Evolutionary conservation across 768 basidiomycete species (phyloP).

Genomic region (Xerocomellus dryophilus): DNA sequence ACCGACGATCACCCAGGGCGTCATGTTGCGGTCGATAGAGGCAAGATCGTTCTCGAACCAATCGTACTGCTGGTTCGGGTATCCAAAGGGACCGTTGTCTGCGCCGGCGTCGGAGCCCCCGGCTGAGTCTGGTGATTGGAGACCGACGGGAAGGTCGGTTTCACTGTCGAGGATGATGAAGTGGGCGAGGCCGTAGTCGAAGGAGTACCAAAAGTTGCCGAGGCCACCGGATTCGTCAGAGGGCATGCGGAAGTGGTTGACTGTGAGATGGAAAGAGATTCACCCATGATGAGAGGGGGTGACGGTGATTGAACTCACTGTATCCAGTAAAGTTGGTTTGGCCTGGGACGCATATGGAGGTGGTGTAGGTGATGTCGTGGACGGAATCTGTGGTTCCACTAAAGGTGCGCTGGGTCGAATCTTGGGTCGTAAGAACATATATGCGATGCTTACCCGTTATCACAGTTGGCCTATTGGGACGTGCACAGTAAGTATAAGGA

Average conservation of each 20-base stretch:
- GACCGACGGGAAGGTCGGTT: slow-evolving; percentile 25
- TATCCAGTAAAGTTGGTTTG: slow-evolving; percentile 30
- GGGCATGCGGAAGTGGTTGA: slow-evolving; percentile 30
- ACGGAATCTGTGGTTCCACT: slow-evolving; percentile 25
- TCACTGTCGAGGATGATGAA: slow-evolving; percentile 25
- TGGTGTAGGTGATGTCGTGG: slow-evolving; percentile 26
- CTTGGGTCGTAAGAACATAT: background rate
- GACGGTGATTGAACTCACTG: slow-evolving; percentile 12
- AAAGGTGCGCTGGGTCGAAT: background rate
- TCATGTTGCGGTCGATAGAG: slow-evolving; percentile 21
- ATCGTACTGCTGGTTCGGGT: slow-evolving; percentile 26
- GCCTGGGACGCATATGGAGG: slow-evolving; percentile 26
- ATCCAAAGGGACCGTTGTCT: slow-evolving; percentile 27
- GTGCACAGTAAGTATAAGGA: background rate
- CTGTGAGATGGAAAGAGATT: slow-evolving; percentile 4
- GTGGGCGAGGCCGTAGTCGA: slow-evolving; percentile 30
- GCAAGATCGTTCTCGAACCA: slow-evolving; percentile 29
- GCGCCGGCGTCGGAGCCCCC: slow-evolving; percentile 22
- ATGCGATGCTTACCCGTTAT: slow-evolving; percentile 23
- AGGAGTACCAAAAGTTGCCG: slow-evolving; percentile 33
- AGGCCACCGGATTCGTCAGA: slow-evolving; percentile 24
- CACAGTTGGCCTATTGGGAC: slow-evolving; percentile 25
- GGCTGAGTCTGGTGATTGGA: slow-evolving; percentile 23
- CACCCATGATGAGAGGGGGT: background rate
- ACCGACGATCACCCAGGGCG: slow-evolving; percentile 29